Conservation (phyloP, 495 filamentous ascomycete species). For the Hyaloscypha hepaticicola region DNA sequence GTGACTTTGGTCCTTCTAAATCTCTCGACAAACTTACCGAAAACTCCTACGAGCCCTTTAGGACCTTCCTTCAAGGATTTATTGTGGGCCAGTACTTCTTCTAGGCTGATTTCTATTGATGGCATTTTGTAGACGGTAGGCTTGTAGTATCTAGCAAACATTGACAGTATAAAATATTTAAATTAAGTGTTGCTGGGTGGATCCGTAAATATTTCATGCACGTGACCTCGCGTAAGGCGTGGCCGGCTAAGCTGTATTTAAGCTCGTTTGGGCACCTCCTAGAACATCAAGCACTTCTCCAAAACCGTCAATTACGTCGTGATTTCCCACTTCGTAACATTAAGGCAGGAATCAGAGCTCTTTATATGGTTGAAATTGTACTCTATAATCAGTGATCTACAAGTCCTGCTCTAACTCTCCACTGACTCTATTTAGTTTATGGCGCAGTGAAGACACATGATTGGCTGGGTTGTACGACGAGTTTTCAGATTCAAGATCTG, state of each 20-base stretch:
- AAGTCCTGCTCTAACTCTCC: not conserved
- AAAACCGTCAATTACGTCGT: too few relatives aligned
- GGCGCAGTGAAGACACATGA: not conserved
- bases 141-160: too few relatives aligned
- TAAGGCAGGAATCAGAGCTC: not conserved
- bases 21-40: not conserved
- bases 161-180: not conserved
- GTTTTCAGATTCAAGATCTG: not conserved
- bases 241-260: too few relatives aligned
- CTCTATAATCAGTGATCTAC: not conserved
- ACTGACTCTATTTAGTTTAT: too few relatives aligned
- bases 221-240: too few relatives aligned
- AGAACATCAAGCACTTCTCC: too few relatives aligned
- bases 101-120: not conserved
- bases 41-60: constrained; percentile 4
- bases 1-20: not conserved
- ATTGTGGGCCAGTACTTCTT: constrained; percentile 1
- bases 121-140: not conserved
- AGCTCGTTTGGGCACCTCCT: too few relatives aligned
- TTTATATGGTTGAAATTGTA: not conserved
- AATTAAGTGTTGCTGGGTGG: too few relatives aligned
- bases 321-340: too few relatives aligned
- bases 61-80: not conserved
- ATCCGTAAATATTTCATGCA: too few relatives aligned
- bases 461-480: not conserved